Percentiles rank a stretch among this genome's conserved stretches.
Evolutionary conservation across 1,284 basidiomycete species (phyloP).

Genomic region (Leccinum fallax): DNA sequence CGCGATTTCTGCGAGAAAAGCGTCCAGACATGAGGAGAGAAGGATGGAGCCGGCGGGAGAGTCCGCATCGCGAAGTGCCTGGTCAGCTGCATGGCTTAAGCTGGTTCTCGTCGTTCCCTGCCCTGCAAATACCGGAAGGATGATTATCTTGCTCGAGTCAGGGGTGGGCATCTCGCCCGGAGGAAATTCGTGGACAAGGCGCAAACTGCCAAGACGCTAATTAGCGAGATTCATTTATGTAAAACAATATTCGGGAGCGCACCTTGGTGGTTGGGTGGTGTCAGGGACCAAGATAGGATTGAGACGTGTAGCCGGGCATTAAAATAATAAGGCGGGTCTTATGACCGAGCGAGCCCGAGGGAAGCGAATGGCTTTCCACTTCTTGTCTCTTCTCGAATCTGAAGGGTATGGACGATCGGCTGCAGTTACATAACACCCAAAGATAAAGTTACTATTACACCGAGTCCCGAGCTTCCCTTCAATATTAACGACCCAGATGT

Average conservation of each 20-base stretch:
- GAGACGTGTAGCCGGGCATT: conserved; percentile 10
- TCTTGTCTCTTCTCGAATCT: conserved; percentile 24
- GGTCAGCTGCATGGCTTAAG: conserved; percentile 38
- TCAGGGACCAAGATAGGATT: conserved; percentile 5
- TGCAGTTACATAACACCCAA: conserved; percentile 29
- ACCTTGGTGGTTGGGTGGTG: conserved; percentile 15
- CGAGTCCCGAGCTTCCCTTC: conserved; percentile 13
- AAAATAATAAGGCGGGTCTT: conserved; percentile 17
- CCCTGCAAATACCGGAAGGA: conserved; percentile 55
- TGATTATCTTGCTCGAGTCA: conserved; percentile 13
- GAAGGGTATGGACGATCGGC: conserved; percentile 6
- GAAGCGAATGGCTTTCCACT: conserved; percentile 22
- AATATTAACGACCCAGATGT: conserved; percentile 7
- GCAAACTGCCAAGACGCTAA: conserved; percentile 1
- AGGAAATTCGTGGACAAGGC: background rate
- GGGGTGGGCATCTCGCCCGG: conserved; percentile 10
- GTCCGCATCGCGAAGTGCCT: conserved; percentile 43
- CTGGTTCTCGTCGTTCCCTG: conserved; percentile 50
- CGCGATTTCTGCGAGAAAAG: conserved; percentile 51
- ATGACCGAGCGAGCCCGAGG: conserved; percentile 11
- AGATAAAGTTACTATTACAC: conserved; percentile 30
- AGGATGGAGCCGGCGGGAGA: conserved; percentile 44
- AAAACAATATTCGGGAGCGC: background rate
- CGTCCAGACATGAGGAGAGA: conserved; percentile 51
- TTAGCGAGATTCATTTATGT: background rate